Evolutionary conservation across 2,329 filamentous ascomycete species (phyloP), one percentile per base, ranked within the genome.

Genomic region (Furcasterigmium sp.): DNA sequence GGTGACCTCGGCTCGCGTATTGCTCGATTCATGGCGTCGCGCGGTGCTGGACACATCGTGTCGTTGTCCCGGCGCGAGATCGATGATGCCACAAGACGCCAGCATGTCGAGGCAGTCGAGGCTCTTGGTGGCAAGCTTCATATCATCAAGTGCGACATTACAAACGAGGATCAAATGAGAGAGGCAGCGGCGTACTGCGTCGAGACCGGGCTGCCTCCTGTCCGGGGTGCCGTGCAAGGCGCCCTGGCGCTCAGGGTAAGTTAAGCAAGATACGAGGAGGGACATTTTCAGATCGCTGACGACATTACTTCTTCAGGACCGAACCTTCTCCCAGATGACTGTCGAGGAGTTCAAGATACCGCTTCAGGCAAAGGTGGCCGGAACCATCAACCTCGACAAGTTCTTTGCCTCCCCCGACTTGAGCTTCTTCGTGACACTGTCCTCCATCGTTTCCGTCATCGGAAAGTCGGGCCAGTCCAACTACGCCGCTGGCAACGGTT

Each of bases 301-400:
- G n/a, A n/a, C n/a, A n/a, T n/a, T n/a, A 26, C 23, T 26, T 26
- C 23, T 11, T 11, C 23, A 26, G 23, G 23, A 26, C 11, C 23
- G 23, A 7, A 26, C 23, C 7, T 26, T 26, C 23, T 26, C 23
- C 23, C 53, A 62, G 18, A 70, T 73, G 65, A 58, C 52, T 2
- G 44, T 57, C 10, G 46, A 61, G 2, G 53, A 66, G n/a, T 72
- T 65, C 63, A 46, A 55, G 4, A 47, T 50, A 2, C 53, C 60
- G 3, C 50, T 67, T 3, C 48, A 47, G 3, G 65, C 67, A 4
- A 75, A 75, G 50, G 58, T 67, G 1, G 42, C 56, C 8, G 70
- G 68, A 8, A 67, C 66, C 5, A 64, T 59, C 61, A 74, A 74
- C 41, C 53, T 73, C 6, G 63, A 72, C 47, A 40, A 59, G 20